Percentiles rank a stretch among this genome's conserved stretches.
phyloP scores from a whole-genome alignment of 1,284 basidiomycete genomes.

The Amylostereum areolatum region DNA sequence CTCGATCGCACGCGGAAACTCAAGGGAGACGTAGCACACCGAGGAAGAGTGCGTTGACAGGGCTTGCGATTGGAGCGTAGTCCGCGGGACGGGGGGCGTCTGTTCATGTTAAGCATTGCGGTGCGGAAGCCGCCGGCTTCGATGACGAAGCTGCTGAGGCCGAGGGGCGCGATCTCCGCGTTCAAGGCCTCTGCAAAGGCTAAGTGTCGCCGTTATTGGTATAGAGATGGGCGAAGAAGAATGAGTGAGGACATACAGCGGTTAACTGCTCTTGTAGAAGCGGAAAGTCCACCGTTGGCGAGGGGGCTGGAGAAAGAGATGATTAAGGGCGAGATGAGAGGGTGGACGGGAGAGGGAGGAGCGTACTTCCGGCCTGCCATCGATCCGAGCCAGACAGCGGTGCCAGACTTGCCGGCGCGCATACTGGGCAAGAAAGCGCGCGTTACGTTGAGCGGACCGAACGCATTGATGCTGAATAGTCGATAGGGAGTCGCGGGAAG shows the following conservation, averaged over 20 bases:
- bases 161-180: constrained; percentile 35
- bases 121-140: constrained; percentile 41
- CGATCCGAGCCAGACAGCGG: constrained; percentile 28
- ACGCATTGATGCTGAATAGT: constrained; percentile 31
- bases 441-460: constrained; percentile 32
- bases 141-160: constrained; percentile 33
- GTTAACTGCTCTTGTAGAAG: constrained; percentile 28
- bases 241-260: too few species aligned
- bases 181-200: constrained; percentile 30
- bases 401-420: constrained; percentile 26
- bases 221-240: too few species aligned
- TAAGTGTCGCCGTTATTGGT: too few species aligned
- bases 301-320: too few species aligned
- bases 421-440: constrained; percentile 33
- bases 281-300: constrained; percentile 28
- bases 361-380: constrained; percentile 26
- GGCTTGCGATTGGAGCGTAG: constrained; percentile 18
- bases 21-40: constrained; percentile 20
- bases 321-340: too few species aligned
- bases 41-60: constrained; percentile 1
- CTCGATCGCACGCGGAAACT: constrained; percentile 6
- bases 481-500: constrained; percentile 9
- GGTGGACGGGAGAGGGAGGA: too few species aligned
- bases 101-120: constrained; percentile 24
- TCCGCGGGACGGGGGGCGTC: constrained; percentile 28